Evolutionary conservation across 2,329 filamentous ascomycete species (phyloP).

Genomic region (Botrytis byssoidea): DNA sequence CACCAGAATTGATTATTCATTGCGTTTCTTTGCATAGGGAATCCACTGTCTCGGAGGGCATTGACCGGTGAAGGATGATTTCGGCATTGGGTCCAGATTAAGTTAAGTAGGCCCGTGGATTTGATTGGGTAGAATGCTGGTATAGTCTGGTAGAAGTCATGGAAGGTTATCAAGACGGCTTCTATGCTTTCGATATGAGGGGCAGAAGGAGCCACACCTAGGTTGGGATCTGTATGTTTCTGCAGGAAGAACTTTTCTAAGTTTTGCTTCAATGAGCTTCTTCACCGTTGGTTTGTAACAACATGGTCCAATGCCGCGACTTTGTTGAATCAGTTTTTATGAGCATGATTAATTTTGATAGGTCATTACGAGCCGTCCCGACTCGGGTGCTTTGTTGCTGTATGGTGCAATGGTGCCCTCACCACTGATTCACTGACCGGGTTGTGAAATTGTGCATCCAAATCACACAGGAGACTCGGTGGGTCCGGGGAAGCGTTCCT

Average conservation of each 20-base stretch:
- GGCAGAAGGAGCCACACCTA: background rate
- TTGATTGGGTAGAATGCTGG: slow-evolving; percentile 9
- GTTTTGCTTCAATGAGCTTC: background rate
- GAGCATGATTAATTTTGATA: background rate
- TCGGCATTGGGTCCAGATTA: slow-evolving; percentile 7
- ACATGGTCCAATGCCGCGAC: background rate
- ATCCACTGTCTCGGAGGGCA: slow-evolving; percentile 15
- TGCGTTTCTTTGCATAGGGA: slow-evolving; percentile 5
- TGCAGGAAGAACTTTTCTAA: slow-evolving; percentile 12
- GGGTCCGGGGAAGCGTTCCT: slow-evolving; percentile 23
- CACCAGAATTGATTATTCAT: background rate
- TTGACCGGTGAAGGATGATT: slow-evolving; percentile 19
- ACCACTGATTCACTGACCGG: slow-evolving; percentile 14
- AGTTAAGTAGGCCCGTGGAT: slow-evolving; percentile 1
- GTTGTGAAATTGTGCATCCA: slow-evolving; percentile 17
- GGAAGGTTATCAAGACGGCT: slow-evolving; percentile 16
- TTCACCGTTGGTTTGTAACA: slow-evolving; percentile 9
- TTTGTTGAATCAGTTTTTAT: background rate
- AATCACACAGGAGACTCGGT: background rate
- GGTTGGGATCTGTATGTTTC: slow-evolving; percentile 9
- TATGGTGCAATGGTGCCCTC: slow-evolving; percentile 4
- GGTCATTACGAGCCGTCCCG: slow-evolving; percentile 1
- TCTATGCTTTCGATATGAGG: slow-evolving; percentile 15
- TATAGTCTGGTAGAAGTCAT: slow-evolving; percentile 15
- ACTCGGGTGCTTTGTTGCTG: background rate